Conservation (phyloP, 495 filamentous ascomycete genomes). For the Aspergillus heteromorphus region DNA sequence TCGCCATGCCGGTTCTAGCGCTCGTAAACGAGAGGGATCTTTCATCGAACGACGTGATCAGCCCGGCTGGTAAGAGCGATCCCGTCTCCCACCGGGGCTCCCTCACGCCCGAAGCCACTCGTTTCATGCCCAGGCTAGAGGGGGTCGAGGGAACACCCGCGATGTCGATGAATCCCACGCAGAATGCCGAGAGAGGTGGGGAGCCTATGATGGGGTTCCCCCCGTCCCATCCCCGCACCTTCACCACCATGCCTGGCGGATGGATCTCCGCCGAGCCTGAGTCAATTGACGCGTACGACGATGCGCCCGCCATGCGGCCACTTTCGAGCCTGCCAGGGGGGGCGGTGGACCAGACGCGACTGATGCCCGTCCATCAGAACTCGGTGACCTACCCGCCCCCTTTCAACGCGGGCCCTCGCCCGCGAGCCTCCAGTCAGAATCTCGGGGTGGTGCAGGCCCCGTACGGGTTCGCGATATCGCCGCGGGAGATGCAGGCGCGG, state of each 20-base stretch:
- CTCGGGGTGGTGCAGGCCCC: slow-evolving; percentile 22
- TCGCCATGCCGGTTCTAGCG: slow-evolving; percentile 77
- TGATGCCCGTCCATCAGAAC: slow-evolving; percentile 25
- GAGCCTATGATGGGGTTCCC: slow-evolving; percentile 9
- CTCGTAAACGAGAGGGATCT: slow-evolving; percentile 50
- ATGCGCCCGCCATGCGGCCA: slow-evolving; percentile 5
- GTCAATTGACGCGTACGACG: slow-evolving; percentile 17
- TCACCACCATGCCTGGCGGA: slow-evolving; percentile 23
- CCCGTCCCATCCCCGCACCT: slow-evolving; percentile 14
- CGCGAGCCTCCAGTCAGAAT: slow-evolving; percentile 18
- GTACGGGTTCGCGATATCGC: slow-evolving; percentile 18
- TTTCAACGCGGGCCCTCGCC: slow-evolving; percentile 27
- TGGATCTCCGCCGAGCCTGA: slow-evolving; percentile 29
- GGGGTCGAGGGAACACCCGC: slow-evolving; percentile 4
- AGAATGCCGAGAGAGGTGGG: slow-evolving; percentile 13
- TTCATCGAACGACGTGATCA: slow-evolving; percentile 8
- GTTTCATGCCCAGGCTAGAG: slow-evolving; percentile 6
- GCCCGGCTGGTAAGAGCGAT: slow-evolving; percentile 8
- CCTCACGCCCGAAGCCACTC: slow-evolving; percentile 4
- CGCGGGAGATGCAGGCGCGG: slow-evolving; percentile 15
- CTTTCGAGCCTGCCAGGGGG: slow-evolving; percentile 9
- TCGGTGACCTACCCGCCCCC: slow-evolving; percentile 39
- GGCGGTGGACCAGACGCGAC: slow-evolving; percentile 7
- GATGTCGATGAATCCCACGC: slow-evolving; percentile 12
- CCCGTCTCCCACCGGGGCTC: slow-evolving; percentile 5